Conservation (phyloP, 257 asterid species). For the Primulina huaijiensis region DNA sequence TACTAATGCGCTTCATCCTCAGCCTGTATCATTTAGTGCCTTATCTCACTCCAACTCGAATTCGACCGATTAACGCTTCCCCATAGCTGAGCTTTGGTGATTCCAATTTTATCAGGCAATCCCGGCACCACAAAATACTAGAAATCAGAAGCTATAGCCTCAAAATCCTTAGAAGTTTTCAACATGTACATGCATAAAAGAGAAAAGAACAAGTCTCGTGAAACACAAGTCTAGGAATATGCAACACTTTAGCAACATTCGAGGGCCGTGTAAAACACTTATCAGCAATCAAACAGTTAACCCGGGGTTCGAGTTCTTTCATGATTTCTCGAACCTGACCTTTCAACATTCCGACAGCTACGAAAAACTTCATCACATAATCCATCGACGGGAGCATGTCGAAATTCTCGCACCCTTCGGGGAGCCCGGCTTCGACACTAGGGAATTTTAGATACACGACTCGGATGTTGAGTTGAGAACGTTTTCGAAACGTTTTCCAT, state of each 20-base stretch:
- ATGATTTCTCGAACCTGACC: conserved; percentile 39
- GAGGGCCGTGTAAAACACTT: conserved; percentile 39
- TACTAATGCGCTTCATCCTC: conserved; percentile 35
- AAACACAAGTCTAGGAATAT: conserved; percentile 47
- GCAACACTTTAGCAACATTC: conserved; percentile 28
- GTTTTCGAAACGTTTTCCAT: conserved; percentile 27
- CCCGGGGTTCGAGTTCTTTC: conserved; percentile 31
- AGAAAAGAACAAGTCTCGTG: conserved; percentile 37
- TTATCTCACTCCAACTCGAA: not conserved
- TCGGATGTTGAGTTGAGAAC: conserved; percentile 27
- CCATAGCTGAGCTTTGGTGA: conserved; percentile 43
- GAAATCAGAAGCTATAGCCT: conserved; percentile 23
- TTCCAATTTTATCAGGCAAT: conserved; percentile 40
- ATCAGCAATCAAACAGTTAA: conserved; percentile 43
- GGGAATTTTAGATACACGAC: conserved; percentile 39
- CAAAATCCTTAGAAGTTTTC: not conserved
- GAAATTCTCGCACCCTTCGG: conserved; percentile 44
- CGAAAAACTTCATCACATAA: conserved; percentile 24
- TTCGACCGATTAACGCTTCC: conserved; percentile 21
- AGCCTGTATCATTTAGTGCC: conserved; percentile 26
- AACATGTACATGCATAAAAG: conserved; percentile 20
- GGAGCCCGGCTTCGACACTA: conserved; percentile 38
- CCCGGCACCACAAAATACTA: conserved; percentile 46
- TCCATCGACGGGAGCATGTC: conserved; percentile 38
- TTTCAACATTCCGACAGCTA: conserved; percentile 35